These are phyloP conservation scores for Candida ficus DNA, from an alignment of 805 yeast species.

Conservation along the genomic window DNA sequence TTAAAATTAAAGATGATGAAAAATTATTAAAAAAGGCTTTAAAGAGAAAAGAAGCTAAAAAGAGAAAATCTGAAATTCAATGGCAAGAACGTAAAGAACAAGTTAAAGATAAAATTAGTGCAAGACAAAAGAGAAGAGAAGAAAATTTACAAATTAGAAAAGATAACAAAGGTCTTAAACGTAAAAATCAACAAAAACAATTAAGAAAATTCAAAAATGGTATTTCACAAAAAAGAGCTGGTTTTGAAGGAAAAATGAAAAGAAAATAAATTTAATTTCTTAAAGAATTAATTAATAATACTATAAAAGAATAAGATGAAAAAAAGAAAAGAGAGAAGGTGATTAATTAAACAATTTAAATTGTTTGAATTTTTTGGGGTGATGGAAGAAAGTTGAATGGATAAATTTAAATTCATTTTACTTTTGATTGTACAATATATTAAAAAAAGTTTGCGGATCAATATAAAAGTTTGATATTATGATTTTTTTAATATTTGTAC, in stretches of 20 bases:
- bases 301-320: too few species aligned
- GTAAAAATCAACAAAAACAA: constrained; percentile 68
- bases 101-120: constrained; percentile 69
- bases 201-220: constrained; percentile 57
- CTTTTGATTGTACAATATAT: too few species aligned
- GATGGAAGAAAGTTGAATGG: too few species aligned
- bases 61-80: constrained; percentile 81
- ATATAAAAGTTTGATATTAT: too few species aligned
- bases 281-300: too few species aligned
- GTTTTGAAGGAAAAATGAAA: constrained; percentile 68
- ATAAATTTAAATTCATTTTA: too few species aligned
- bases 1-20: constrained; percentile 86
- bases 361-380: too few species aligned
- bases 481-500: too few species aligned
- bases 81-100: constrained; percentile 88
- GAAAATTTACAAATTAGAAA: constrained; percentile 82
- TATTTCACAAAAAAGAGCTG: constrained; percentile 65
- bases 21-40: constrained; percentile 79
- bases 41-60: constrained; percentile 75
- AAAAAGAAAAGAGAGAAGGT: too few species aligned
- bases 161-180: constrained; percentile 78
- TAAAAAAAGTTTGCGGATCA: too few species aligned
- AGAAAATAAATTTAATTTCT: constrained; percentile 8
- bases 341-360: too few species aligned
- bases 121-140: constrained; percentile 82